These are phyloP conservation scores for Fraxinus ornus DNA, from an alignment of 305 asterid species.

Conservation along the genomic window DNA sequence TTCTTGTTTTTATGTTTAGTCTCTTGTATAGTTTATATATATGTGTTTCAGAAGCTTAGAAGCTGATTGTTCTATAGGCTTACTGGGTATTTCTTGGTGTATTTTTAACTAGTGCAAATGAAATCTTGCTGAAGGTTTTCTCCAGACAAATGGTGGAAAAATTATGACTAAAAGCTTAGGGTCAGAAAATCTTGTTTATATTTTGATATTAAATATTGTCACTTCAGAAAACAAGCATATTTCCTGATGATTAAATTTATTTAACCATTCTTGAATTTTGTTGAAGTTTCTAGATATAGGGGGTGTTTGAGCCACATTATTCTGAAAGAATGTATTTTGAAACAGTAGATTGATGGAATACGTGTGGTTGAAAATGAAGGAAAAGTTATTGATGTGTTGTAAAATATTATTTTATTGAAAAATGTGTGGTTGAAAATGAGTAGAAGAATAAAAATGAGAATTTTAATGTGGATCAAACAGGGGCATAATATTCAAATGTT, in stretches of 20 bases:
- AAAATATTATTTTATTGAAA: no score
- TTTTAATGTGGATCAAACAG: no score
- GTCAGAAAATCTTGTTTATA: background rate
- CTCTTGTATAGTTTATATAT: background rate
- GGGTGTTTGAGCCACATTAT: no score
- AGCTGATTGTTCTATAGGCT: background rate
- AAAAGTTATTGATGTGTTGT: no score
- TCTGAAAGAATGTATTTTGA: no score
- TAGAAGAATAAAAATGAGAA: no score
- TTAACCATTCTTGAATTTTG: constrained; percentile 11
- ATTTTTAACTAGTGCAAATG: background rate
- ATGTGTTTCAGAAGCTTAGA: background rate
- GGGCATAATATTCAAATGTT: constrained; percentile 1
- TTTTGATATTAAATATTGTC: background rate
- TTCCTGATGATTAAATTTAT: background rate
- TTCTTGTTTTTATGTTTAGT: background rate
- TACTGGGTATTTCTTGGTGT: background rate
- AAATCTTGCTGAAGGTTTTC: background rate
- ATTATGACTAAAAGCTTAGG: background rate
- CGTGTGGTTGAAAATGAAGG: no score
- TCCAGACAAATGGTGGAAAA: background rate
- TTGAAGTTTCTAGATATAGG: constrained; percentile 1
- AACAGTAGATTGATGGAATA: no score
- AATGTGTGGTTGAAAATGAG: no score
- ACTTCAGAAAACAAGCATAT: background rate